A percentile compares a stretch with the other conserved stretches of the same genome.
Evolutionary conservation across 2,329 filamentous ascomycete genomes (phyloP).

Genomic region (Colletotrichum sp.): DNA sequence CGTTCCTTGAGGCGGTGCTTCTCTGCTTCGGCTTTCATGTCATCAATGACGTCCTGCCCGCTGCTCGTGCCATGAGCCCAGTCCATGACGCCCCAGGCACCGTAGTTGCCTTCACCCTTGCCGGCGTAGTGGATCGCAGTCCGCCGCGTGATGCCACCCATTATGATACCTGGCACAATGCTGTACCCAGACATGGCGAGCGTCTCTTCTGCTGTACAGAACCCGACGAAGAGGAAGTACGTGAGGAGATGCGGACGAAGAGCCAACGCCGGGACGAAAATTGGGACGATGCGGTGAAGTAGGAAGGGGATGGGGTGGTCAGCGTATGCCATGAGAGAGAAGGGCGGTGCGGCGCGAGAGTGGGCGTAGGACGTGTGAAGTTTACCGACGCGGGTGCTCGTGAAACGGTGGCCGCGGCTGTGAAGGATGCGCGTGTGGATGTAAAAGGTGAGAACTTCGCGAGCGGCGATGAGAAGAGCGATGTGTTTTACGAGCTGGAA

Average conservation of each 20-base stretch:
- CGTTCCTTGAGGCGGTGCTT: conserved; percentile 58
- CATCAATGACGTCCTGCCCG: conserved; percentile 57
- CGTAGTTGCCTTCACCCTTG: conserved; percentile 63
- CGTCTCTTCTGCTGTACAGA: conserved; percentile 71
- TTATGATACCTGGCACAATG: conserved; percentile 57
- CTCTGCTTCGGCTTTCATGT: conserved; percentile 59
- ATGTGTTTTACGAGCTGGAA: conserved; percentile 59
- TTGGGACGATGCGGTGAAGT: conserved; percentile 66
- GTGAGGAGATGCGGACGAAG: conserved; percentile 76
- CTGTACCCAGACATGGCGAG: conserved; percentile 73
- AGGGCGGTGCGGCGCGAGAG: conserved; percentile 58
- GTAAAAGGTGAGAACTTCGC: conserved; percentile 72
- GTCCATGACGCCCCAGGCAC: conserved; percentile 67
- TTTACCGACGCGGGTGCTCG: conserved; percentile 37
- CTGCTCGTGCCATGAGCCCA: conserved; percentile 63
- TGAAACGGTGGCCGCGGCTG: conserved; percentile 26
- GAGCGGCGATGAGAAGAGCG: conserved; percentile 44
- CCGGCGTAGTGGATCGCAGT: conserved; percentile 60
- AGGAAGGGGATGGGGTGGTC: conserved; percentile 73
- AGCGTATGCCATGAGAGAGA: conserved; percentile 67
- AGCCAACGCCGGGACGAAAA: conserved; percentile 68
- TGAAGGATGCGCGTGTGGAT: conserved; percentile 79
- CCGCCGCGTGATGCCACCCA: conserved; percentile 54
- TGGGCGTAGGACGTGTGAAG: conserved; percentile 56
- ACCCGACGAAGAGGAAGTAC: conserved; percentile 67